Conservation (phyloP, 129 eudicot genomes). For the Lonicera japonica region DNA sequence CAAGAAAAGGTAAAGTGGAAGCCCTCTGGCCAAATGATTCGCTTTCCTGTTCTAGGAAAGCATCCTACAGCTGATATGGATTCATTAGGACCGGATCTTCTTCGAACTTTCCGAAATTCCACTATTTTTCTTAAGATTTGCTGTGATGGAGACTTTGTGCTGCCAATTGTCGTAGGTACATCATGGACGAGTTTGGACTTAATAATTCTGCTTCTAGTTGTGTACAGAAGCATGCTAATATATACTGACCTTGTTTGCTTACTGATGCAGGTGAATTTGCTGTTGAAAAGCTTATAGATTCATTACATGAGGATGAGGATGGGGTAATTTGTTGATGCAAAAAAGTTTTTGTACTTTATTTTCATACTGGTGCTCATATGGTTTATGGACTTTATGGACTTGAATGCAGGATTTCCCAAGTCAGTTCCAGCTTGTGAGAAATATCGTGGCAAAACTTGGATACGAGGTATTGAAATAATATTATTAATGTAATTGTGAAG, state of each 20-base stretch:
- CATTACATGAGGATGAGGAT: conserved; percentile 42
- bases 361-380: conserved; percentile 11
- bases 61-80: conserved; percentile 30
- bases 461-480: conserved; percentile 40
- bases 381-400: too few relatives aligned
- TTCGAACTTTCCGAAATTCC: conserved; percentile 53
- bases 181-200: conserved; percentile 11
- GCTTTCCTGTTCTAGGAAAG: conserved; percentile 34
- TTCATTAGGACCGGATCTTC: conserved; percentile 45
- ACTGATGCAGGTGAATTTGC: conserved; percentile 56
- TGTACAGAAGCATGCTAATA: conserved; percentile 4
- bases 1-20: conserved; percentile 43
- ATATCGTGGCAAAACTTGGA: conserved; percentile 46
- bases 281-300: conserved; percentile 60
- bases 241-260: conserved; percentile 1
- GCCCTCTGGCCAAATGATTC: conserved; percentile 27
- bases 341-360: neutral
- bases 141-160: conserved; percentile 71
- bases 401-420: conserved; percentile 51
- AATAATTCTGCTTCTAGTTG: conserved; percentile 1
- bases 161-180: conserved; percentile 70
- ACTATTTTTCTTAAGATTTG: conserved; percentile 75
- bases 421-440: conserved; percentile 55
- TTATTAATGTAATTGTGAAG: conserved; percentile 13
- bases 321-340: conserved; percentile 19